Base-by-base conservation (phyloP, 208 protist species). In the Acanthamoeba triangularis region DNA sequence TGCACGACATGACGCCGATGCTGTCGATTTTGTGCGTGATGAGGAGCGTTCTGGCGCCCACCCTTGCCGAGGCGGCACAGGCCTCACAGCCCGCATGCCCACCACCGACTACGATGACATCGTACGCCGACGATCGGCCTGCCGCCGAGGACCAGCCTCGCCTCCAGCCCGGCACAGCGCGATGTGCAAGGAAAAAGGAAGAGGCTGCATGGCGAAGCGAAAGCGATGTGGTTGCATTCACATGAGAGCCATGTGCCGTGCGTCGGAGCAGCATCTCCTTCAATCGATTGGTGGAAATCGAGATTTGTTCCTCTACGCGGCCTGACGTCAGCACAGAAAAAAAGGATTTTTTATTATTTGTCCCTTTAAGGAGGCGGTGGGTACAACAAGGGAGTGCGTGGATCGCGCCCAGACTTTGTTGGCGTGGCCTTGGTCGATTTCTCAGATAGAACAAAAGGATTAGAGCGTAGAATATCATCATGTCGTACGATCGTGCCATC, bases 401-500 rank as follows among this genome's bases (percentile, higher is more conserved):
- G 61, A 67, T 25, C 8, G 28, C 61, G 61, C 61, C 18, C 61
- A 67, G 28, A 30, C 61, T 25, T 67, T 59, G 54, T 23, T 59
- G 54, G 54, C 54, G 54, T 59, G 54, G 54, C 16, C 54, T 59
- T 23, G 20, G 41, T 47, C 11, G 54, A 59, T 59, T 59, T 59
- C 16, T 2, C 11, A 23, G 20, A 25, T 59, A 59, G 54, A 59
- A 59, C 16, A 59, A 14, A 59, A 59, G 25, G 10, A 67, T 25
- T 67, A 25, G 61, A 67, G 61, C 7, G 28, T 25, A 67, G 61
- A 67, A 14, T 0, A 30, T 67, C 54, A 59, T 25, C 11, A 80
- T 80, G 72, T 80, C 72, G 28, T 99, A 99, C 98, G 99, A 99
- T 97, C 98, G 99, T 93, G 99, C 99, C 41, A 99, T 99, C 93